Conservation (phyloP, 768 basidiomycete species). For the Postia placenta region DNA sequence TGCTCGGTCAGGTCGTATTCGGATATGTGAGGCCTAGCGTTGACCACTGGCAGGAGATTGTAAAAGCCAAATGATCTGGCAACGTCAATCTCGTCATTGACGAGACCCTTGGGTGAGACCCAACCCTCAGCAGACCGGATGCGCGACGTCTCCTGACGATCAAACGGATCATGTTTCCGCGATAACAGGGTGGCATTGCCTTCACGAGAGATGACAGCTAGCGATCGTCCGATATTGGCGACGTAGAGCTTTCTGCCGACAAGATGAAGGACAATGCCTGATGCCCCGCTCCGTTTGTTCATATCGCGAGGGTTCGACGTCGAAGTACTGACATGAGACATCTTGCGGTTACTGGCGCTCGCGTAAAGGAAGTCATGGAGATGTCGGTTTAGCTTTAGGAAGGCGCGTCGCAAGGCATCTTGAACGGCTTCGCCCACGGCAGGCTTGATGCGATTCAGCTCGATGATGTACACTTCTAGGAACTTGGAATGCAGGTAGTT, state of each 20-base stretch:
- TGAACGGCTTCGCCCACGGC: conserved; percentile 45
- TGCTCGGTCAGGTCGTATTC: conserved; percentile 65
- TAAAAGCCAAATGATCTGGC: conserved; percentile 95
- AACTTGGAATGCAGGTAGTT: conserved; percentile 86
- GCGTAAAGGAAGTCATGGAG: conserved; percentile 64
- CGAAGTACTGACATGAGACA: conserved; percentile 56
- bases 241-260: conserved; percentile 74
- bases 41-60: conserved; percentile 83
- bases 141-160: conserved; percentile 75
- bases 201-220: conserved; percentile 79
- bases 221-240: conserved; percentile 83
- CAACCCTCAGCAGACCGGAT: conserved; percentile 91
- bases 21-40: conserved; percentile 78
- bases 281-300: conserved; percentile 64
- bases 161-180: conserved; percentile 83
- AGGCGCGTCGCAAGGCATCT: conserved; percentile 83
- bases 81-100: conserved; percentile 88
- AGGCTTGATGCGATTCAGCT: conserved; percentile 44
- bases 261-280: conserved; percentile 84
- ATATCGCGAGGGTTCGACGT: conserved; percentile 35
- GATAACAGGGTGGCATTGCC: conserved; percentile 74
- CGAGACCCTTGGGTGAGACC: conserved; percentile 84
- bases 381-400: conserved; percentile 79
- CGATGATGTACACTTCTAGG: conserved; percentile 49
- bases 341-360: conserved; percentile 50